Evolutionary conservation across 1,284 basidiomycete species (phyloP).

Genomic region (Trichosporon asahii): DNA sequence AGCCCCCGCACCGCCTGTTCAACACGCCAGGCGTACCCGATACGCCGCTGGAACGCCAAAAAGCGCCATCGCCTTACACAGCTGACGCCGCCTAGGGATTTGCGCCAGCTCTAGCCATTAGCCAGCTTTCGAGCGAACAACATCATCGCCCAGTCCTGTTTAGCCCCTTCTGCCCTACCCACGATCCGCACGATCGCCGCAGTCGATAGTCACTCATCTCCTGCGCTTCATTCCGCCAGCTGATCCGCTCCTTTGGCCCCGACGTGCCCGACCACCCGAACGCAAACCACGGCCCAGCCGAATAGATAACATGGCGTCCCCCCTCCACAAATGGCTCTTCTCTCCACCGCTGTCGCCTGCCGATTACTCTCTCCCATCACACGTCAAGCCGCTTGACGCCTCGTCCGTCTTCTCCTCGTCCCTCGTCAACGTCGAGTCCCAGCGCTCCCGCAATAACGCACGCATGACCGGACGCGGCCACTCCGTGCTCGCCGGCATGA

Average conservation of each 20-base stretch:
- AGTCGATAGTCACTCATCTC: neutral
- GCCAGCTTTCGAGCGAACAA: neutral
- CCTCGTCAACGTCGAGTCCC: conserved; percentile 13
- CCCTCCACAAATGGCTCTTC: conserved; percentile 48
- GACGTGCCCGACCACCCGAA: neutral
- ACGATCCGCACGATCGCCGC: neutral
- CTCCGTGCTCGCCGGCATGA: conserved; percentile 26
- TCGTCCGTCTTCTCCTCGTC: neutral
- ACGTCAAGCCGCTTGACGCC: neutral
- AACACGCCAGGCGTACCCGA: neutral
- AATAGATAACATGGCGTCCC: conserved; percentile 39
- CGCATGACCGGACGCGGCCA: neutral
- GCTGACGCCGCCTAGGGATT: neutral
- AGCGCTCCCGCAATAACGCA: neutral
- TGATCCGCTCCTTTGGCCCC: neutral
- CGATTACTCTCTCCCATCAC: conserved; percentile 14
- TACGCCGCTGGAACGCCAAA: neutral
- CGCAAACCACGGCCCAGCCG: neutral
- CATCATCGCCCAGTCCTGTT: neutral
- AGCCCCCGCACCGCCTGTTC: too few species aligned
- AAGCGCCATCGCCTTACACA: neutral
- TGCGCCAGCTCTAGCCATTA: neutral
- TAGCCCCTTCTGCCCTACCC: neutral
- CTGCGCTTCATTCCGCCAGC: neutral
- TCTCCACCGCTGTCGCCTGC: conserved; percentile 46